Evolutionary conservation across 108 stramenopile species (phyloP).

Genomic region (Discostella pseudostelligera): DNA sequence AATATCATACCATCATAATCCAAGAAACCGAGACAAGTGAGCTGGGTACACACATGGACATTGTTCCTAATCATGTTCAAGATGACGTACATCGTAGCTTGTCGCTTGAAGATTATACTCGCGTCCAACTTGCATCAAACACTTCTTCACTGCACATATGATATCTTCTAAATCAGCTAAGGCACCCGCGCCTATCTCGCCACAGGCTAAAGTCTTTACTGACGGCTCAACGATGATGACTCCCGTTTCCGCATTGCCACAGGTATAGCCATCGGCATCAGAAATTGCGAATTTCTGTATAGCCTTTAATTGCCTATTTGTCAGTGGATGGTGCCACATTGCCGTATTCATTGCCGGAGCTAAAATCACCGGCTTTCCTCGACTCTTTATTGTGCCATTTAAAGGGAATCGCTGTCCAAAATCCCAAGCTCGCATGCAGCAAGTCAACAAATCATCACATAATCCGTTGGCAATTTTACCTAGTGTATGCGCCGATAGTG

Average conservation of each 20-base stretch:
- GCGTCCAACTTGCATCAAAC: background rate
- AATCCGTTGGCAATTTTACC: constrained; percentile 83
- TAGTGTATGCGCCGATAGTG: constrained; percentile 83
- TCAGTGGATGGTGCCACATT: constrained; percentile 93
- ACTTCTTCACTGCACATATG: constrained; percentile 35
- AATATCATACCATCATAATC: background rate
- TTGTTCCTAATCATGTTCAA: background rate
- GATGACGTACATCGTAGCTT: constrained; percentile 38
- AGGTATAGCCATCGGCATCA: background rate
- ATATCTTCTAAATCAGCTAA: constrained; percentile 75
- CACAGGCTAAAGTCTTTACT: constrained; percentile 83
- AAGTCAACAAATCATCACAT: constrained; percentile 87
- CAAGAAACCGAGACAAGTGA: background rate
- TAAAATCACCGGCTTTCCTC: constrained; percentile 77
- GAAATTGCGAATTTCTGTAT: constrained; percentile 48
- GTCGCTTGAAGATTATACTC: background rate
- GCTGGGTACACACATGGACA: background rate
- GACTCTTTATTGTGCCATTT: constrained; percentile 12
- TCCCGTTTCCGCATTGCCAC: background rate
- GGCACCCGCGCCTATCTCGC: constrained; percentile 85
- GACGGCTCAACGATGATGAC: constrained; percentile 61
- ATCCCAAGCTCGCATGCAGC: constrained; percentile 89
- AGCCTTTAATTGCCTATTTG: constrained; percentile 58
- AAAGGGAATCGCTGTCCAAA: constrained; percentile 43
- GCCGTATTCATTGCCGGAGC: constrained; percentile 95